phyloP scores from a whole-genome alignment of 441 rosid species.

The Populus trichocarpa region DNA sequence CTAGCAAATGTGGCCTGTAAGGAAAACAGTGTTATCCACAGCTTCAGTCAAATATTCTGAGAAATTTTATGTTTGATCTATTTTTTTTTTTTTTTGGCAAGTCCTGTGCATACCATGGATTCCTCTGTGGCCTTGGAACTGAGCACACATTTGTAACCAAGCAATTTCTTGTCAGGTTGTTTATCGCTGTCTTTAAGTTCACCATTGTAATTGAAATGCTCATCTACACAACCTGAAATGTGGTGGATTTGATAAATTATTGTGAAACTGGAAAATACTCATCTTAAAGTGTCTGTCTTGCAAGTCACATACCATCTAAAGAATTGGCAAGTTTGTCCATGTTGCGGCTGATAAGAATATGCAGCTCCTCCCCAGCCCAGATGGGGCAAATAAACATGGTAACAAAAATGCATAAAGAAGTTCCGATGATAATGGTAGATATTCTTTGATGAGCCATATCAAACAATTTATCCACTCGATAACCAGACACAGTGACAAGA shows the following conservation, averaged over 20 bases:
- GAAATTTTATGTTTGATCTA: background rate
- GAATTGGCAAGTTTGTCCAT: slow-evolving; percentile 60
- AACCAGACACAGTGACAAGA: slow-evolving; percentile 63
- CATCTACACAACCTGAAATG: slow-evolving; percentile 38
- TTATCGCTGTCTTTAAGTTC: slow-evolving; percentile 9
- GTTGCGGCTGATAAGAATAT: slow-evolving; percentile 44
- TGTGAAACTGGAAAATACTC: background rate
- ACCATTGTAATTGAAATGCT: slow-evolving; percentile 27
- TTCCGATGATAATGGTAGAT: slow-evolving; percentile 64
- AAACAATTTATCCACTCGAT: slow-evolving; percentile 53
- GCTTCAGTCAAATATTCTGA: background rate
- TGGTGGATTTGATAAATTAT: background rate
- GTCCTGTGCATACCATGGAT: slow-evolving; percentile 44
- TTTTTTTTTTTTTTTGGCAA: background rate
- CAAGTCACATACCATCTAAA: slow-evolving; percentile 51
- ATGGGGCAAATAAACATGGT: slow-evolving; percentile 71
- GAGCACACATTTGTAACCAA: slow-evolving; percentile 57
- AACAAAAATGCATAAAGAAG: slow-evolving; percentile 46
- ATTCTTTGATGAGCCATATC: slow-evolving; percentile 55
- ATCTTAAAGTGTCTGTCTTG: background rate
- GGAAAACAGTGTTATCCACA: background rate
- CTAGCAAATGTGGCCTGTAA: slow-evolving; percentile 66
- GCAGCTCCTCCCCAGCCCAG: slow-evolving; percentile 89
- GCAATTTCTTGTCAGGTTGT: slow-evolving; percentile 24
- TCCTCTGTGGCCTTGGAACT: slow-evolving; percentile 63